Evolutionary conservation across 73 alveolate species (phyloP), one percentile per base, ranked within the genome.

Genomic region (Paramecium biaurelia): DNA sequence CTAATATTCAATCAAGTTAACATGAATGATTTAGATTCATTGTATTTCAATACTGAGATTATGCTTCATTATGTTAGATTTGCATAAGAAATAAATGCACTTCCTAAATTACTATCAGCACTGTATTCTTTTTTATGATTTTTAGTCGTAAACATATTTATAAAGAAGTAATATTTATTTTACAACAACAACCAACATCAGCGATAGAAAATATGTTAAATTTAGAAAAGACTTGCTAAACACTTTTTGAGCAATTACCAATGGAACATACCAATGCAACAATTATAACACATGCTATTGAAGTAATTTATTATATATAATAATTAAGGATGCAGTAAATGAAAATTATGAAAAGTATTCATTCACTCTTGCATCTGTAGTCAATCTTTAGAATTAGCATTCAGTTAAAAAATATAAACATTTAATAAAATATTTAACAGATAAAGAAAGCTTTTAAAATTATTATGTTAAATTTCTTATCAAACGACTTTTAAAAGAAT

Each of bases 401-500:
- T 74, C 41, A 0, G 14, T 67, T 7, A 20, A 21, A 18, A 74
- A 15, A 43, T 74, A 35, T 24, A 30, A 32, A 37, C 34, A 74
- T 15, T 21, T 35, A 34, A 35, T 74, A 34, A 74, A 74, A 74
- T 74, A 32, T 74, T 30, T 74, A 32, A 11, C 87, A 10, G 87
- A 74, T 35, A 74, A 74, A 74, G 59, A 32, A 8, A 32, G 37
- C 21, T 74, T 74, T 74, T 2, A 74, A 74, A 35, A 32, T 34
- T 74, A 74, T 74, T 74, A 74, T 43, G 47, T 38, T 32, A 74
- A 74, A 74, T 32, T 74, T 74, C 59, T 74, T 10, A 74, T 74
- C 9, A 32, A 74, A 74, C 0, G 87, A 2, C 26, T 74, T 30
- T 32, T 74, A 9, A 67, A 67, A 23, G 84, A 32, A 30, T 67